Evolutionary conservation across 495 filamentous ascomycete genomes (phyloP).

Genomic region (Pyronema domesticum): DNA sequence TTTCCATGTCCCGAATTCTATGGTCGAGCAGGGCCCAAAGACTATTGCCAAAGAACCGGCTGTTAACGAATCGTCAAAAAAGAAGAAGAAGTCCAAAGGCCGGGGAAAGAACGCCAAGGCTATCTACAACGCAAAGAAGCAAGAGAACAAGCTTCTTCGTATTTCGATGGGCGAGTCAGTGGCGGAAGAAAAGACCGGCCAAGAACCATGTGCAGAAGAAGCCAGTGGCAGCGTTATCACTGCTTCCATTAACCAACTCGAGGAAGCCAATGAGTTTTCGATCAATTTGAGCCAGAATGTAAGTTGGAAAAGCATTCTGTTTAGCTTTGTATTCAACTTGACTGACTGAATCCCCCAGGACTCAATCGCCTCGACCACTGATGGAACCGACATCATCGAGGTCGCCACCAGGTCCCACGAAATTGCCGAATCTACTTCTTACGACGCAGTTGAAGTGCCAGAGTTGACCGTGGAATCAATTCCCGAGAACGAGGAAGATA

Average conservation of each 20-base stretch:
- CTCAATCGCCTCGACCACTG: too few species aligned
- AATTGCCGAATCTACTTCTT: too few species aligned
- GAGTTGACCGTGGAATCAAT: too few species aligned
- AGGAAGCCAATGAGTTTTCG: too few species aligned
- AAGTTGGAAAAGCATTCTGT: too few species aligned
- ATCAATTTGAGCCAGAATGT: background rate
- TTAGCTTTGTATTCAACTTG: too few species aligned
- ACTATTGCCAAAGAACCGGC: background rate
- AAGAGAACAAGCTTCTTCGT: background rate
- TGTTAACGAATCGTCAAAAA: conserved; percentile 5
- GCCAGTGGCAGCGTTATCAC: background rate
- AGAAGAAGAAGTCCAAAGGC: conserved; percentile 6
- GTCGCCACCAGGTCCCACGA: too few species aligned
- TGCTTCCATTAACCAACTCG: too few species aligned
- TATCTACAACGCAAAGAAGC: conserved; percentile 4
- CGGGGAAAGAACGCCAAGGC: conserved; percentile 3
- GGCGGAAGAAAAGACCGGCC: background rate
- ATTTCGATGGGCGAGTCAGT: background rate
- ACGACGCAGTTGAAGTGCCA: too few species aligned
- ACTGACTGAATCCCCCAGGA: too few species aligned
- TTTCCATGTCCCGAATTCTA: background rate
- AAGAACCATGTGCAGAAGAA: background rate
- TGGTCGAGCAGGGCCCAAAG: background rate
- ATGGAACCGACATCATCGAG: too few species aligned
- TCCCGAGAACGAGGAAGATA: too few species aligned